Evolutionary conservation across 768 basidiomycete genomes (phyloP).

Genomic region (Tricholoma saponaceum): DNA sequence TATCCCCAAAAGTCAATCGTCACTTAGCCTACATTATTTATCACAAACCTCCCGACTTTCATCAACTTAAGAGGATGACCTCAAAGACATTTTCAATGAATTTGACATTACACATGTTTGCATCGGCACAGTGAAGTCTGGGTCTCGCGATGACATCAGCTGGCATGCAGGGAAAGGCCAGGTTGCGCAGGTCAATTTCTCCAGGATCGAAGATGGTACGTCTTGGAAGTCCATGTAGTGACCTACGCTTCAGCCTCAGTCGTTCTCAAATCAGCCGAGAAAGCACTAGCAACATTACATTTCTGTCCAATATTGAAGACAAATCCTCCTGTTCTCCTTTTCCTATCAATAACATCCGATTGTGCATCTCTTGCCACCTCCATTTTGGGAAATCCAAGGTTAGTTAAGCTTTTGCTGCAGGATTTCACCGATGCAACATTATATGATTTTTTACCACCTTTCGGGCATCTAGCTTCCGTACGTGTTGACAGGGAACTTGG

Average conservation of each 20-base stretch:
- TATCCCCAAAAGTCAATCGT: neutral
- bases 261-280: slow-evolving; percentile 8
- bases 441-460: slow-evolving; percentile 9
- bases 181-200: too few relatives aligned
- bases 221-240: too few relatives aligned
- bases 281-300: slow-evolving; percentile 11
- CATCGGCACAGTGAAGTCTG: too few relatives aligned
- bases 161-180: too few relatives aligned
- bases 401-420: slow-evolving; percentile 5
- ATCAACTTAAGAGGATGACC: neutral
- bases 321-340: slow-evolving; percentile 4
- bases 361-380: neutral
- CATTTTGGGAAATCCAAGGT: slow-evolving; percentile 5
- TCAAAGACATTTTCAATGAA: neutral
- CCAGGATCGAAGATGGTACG: too few relatives aligned
- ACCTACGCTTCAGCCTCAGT: too few relatives aligned
- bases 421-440: slow-evolving; percentile 5
- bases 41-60: neutral
- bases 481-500: slow-evolving; percentile 7
- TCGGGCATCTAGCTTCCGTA: slow-evolving; percentile 6
- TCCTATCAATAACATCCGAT: neutral
- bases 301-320: slow-evolving; percentile 2
- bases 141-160: too few relatives aligned
- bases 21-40: neutral
- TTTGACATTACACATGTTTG: neutral